Evolutionary conservation across 129 eudicot species (phyloP), one percentile per base, ranked within the genome.

Genomic region (Cynara cardunculus): DNA sequence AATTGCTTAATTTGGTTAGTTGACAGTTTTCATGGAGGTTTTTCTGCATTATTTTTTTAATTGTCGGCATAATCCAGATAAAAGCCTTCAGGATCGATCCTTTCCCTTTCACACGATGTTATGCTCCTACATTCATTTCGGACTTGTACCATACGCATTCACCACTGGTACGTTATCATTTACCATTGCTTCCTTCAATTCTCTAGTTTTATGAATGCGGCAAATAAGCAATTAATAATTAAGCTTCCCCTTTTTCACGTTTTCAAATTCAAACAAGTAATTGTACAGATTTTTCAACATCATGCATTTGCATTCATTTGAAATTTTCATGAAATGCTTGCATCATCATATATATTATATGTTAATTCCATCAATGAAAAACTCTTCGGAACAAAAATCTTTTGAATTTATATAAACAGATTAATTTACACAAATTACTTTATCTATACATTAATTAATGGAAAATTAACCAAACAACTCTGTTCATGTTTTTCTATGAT

Each of bases 121-220:
- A 21, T n/a, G 5, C 24, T 69, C 11, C 6, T 27, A 10, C 30
- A 22, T 74, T 35, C 75, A 81, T 41, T 19, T 19, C 25, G 30
- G 68, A 24, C 69, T 66, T 81, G 80, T 73, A 66, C 80, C 2
- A 13, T 46, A 65, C 9, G 80, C 84, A 28, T 65, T 30, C n/a
- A 28, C 6, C 12, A 74, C 18, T 66, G 6, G 68, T 65, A 74
- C 75, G 14, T 31, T 39, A 28, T 41, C 28, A 11, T 39, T 19
- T 32, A 31, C 34, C 64, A 24, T 18, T 61, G 65, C 5, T 73
- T 62, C 67, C 19, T 79, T 68, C 41, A 31, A 31, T 35, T 35
- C 19, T 32, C 25, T 53, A 14, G 49, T 56, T 61, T 25, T 31
- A 34, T 13, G 34, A 32, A 12, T 12, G 56, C 71, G 59, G 71